phyloP scores from a whole-genome alignment of 2,329 filamentous ascomycete species.

The Paraphoma sp. region DNA sequence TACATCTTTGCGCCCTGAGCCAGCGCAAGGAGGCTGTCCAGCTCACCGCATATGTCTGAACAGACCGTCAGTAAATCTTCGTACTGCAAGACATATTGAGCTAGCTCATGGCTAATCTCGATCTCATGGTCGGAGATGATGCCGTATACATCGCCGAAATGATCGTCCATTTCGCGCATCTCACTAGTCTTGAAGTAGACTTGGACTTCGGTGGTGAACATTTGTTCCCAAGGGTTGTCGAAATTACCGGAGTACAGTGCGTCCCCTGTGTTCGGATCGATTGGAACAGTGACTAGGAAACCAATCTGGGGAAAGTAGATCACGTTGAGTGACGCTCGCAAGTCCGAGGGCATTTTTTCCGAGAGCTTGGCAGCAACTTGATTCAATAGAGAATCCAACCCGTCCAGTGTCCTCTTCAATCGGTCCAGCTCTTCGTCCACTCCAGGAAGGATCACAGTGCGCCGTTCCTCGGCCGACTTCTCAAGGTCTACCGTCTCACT shows the following conservation, averaged over 20 bases:
- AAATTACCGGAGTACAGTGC: slow-evolving; percentile 68
- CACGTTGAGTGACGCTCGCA: slow-evolving; percentile 69
- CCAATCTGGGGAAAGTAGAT: slow-evolving; percentile 92
- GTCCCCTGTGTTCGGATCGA: slow-evolving; percentile 65
- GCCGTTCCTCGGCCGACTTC: slow-evolving; percentile 71
- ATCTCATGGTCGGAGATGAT: slow-evolving; percentile 91
- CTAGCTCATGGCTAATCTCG: slow-evolving; percentile 81
- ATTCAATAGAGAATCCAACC: slow-evolving; percentile 75
- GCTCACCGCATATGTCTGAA: slow-evolving; percentile 84
- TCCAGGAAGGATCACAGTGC: slow-evolving; percentile 75
- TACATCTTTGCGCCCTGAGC: slow-evolving; percentile 78
- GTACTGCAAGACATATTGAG: slow-evolving; percentile 72
- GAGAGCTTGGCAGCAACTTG: slow-evolving; percentile 71
- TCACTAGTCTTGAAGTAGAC: slow-evolving; percentile 86
- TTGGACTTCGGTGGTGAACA: slow-evolving; percentile 74
- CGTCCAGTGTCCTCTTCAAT: slow-evolving; percentile 78
- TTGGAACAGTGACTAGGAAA: slow-evolving; percentile 78
- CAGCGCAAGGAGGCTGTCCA: slow-evolving; percentile 84
- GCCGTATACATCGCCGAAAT: slow-evolving; percentile 84
- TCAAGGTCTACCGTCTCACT: slow-evolving; percentile 78
- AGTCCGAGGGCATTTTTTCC: slow-evolving; percentile 65
- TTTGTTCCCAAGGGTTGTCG: slow-evolving; percentile 74
- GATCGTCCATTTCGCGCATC: slow-evolving; percentile 80
- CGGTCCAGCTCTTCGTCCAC: slow-evolving; percentile 78
- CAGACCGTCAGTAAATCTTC: slow-evolving; percentile 69